phyloP scores from a whole-genome alignment of 1,284 basidiomycete genomes.

The Leccinum fallax region DNA sequence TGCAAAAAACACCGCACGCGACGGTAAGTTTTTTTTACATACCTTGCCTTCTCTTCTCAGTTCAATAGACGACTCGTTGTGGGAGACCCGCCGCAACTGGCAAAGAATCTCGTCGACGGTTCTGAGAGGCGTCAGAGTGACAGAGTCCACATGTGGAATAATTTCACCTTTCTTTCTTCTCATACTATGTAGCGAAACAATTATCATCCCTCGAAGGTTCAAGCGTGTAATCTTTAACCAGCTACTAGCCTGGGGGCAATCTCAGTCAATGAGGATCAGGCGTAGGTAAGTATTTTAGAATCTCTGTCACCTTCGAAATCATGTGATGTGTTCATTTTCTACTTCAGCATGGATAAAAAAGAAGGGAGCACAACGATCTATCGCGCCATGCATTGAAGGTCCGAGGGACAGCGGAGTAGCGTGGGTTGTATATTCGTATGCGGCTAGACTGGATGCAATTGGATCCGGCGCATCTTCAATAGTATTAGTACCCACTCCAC shows the following conservation, averaged over 20 bases:
- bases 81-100: background rate
- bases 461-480: background rate
- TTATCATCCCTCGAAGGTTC: constrained; percentile 14
- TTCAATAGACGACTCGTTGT: background rate
- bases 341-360: background rate
- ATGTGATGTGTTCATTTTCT: background rate
- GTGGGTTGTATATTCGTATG: background rate
- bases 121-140: background rate
- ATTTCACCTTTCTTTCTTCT: background rate
- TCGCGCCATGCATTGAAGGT: background rate
- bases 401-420: background rate
- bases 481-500: background rate
- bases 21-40: background rate
- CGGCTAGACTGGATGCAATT: background rate
- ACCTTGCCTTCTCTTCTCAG: background rate
- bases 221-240: background rate
- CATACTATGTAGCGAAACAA: constrained; percentile 10
- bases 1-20: background rate
- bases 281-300: background rate
- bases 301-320: background rate
- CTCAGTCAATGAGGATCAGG: background rate
- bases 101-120: background rate
- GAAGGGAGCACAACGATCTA: background rate
- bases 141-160: background rate
- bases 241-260: background rate